Evolutionary conservation across 768 basidiomycete species (phyloP).

Genomic region (Clathrus columnatus): DNA sequence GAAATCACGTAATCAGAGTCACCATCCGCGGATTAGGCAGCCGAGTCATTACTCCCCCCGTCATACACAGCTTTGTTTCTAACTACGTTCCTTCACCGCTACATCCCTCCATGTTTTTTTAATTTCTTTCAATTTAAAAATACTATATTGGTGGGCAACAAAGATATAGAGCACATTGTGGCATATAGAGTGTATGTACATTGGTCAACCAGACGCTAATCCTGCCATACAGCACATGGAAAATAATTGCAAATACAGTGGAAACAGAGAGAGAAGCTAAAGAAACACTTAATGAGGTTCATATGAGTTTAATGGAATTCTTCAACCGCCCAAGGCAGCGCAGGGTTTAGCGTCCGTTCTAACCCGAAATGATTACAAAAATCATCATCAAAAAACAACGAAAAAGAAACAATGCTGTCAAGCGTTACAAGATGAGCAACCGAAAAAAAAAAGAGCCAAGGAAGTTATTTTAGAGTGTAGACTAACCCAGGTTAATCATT

Average conservation of each 20-base stretch:
- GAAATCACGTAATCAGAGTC: neutral
- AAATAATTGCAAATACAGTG: neutral
- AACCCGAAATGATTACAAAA: neutral
- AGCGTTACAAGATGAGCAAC: too few relatives aligned
- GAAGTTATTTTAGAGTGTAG: neutral
- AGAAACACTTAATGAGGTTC: neutral
- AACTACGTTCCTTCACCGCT: neutral
- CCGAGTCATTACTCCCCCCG: neutral
- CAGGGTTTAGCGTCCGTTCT: neutral
- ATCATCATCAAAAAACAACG: too few relatives aligned
- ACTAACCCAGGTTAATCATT: constrained; percentile 14
- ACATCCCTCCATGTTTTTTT: neutral
- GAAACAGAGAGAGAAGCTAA: neutral
- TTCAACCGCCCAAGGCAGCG: too few relatives aligned
- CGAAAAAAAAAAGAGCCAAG: too few relatives aligned
- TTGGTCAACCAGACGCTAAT: neutral
- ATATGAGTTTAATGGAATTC: neutral
- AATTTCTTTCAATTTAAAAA: neutral
- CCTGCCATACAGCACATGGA: neutral
- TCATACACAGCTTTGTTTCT: neutral
- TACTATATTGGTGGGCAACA: neutral
- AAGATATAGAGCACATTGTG: neutral
- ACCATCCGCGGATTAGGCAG: neutral
- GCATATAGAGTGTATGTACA: neutral
- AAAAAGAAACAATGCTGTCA: too few relatives aligned